Conservation (phyloP, 148 eudicot species). For the Nepenthes gracilis region DNA sequence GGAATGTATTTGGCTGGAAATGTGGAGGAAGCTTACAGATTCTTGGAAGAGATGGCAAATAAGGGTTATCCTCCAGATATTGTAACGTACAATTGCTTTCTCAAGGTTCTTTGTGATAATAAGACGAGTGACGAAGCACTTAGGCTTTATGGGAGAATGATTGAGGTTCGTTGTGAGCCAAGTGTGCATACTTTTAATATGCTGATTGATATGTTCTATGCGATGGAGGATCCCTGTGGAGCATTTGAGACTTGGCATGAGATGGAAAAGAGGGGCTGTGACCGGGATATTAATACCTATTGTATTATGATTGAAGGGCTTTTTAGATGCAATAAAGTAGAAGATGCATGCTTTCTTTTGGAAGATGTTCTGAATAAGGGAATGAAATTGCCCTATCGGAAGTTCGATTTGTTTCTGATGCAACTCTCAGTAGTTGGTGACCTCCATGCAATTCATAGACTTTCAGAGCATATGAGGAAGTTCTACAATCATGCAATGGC, state of each 20-base stretch:
- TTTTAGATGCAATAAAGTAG: conserved; percentile 34
- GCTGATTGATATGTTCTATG: conserved; percentile 69
- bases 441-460: conserved; percentile 57
- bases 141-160: conserved; percentile 53
- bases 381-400: conserved; percentile 63
- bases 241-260: conserved; percentile 79
- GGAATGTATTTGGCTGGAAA: conserved; percentile 75
- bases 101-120: conserved; percentile 82
- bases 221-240: conserved; percentile 53
- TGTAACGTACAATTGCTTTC: conserved; percentile 87
- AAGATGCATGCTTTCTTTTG: conserved; percentile 58
- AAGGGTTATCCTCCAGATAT: conserved; percentile 94
- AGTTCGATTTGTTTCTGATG: conserved; percentile 60
- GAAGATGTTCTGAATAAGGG: conserved; percentile 55
- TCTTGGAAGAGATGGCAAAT: conserved; percentile 73
- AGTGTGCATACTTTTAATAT: conserved; percentile 88
- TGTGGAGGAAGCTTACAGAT: conserved; percentile 55
- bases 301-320: conserved; percentile 92
- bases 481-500: conserved; percentile 90
- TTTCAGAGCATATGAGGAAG: conserved; percentile 80
- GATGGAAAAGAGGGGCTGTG: conserved; percentile 60
- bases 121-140: conserved; percentile 55
- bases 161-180: conserved; percentile 51
- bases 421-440: conserved; percentile 67
- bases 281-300: conserved; percentile 51